Conservation (phyloP, 768 basidiomycete genomes). For the Agaricus subrufescens region DNA sequence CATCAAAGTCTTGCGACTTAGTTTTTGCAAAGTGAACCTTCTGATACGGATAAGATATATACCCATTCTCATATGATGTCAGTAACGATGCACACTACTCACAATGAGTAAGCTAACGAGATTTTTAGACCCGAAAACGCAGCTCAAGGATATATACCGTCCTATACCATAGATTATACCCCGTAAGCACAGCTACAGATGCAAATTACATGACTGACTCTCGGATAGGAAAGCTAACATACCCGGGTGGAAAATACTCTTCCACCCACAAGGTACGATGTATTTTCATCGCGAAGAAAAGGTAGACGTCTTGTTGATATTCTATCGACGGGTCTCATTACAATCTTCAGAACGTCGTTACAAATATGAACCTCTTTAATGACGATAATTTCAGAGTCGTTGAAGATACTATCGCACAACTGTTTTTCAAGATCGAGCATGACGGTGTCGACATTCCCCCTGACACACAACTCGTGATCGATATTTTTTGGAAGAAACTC, state of each 20-base stretch:
- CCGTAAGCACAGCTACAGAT: background rate
- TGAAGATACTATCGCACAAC: background rate
- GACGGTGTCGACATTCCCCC: background rate
- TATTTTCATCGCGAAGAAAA: conserved; percentile 10
- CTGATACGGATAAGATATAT: background rate
- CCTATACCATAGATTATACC: conserved; percentile 6
- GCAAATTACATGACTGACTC: background rate
- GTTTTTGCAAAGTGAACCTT: background rate
- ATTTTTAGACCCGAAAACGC: conserved; percentile 7
- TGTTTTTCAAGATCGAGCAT: background rate
- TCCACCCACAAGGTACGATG: conserved; percentile 11
- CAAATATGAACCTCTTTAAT: conserved; percentile 10
- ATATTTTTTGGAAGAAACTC: conserved; percentile 5
- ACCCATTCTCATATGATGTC: background rate
- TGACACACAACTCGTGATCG: conserved; percentile 12
- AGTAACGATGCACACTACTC: background rate
- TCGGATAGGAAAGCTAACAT: background rate
- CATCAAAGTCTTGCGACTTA: background rate
- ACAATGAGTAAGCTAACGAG: background rate
- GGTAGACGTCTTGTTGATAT: background rate
- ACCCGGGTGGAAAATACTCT: conserved; percentile 6
- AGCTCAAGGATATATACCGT: conserved; percentile 8
- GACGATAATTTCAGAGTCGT: background rate
- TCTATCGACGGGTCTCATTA: background rate
- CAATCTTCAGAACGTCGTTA: conserved; percentile 5